These are phyloP conservation scores for Teunomyces funiuensis DNA, from an alignment of 805 yeast genomes.

Conservation along the genomic window DNA sequence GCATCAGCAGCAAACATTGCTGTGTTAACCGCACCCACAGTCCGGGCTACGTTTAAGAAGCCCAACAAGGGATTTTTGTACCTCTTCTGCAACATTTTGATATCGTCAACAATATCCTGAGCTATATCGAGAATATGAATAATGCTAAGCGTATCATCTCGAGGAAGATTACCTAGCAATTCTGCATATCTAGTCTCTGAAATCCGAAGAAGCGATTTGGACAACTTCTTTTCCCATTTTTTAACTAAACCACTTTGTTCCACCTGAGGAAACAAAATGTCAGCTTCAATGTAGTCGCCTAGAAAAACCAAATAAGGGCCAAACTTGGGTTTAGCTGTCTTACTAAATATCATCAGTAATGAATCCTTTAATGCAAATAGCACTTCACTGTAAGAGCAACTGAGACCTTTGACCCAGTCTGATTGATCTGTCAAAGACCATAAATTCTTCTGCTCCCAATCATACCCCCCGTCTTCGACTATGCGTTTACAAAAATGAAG, in stretches of 20 bases:
- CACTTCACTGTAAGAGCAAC: slow-evolving; percentile 45
- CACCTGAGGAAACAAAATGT: slow-evolving; percentile 39
- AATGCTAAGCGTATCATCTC: slow-evolving; percentile 52
- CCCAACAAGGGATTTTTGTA: slow-evolving; percentile 65
- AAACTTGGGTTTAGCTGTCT: slow-evolving; percentile 53
- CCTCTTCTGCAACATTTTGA: slow-evolving; percentile 54
- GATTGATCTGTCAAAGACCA: slow-evolving; percentile 48
- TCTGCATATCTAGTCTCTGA: slow-evolving; percentile 41
- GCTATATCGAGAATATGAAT: slow-evolving; percentile 58
- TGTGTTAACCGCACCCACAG: slow-evolving; percentile 49
- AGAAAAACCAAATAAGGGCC: slow-evolving; percentile 51
- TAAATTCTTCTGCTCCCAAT: slow-evolving; percentile 28
- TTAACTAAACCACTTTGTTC: slow-evolving; percentile 38
- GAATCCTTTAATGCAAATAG: slow-evolving; percentile 46
- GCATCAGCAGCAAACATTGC: slow-evolving; percentile 56
- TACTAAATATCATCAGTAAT: slow-evolving; percentile 42
- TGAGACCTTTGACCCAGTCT: slow-evolving; percentile 49
- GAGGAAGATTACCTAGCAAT: slow-evolving; percentile 51
- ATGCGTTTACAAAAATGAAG: slow-evolving; percentile 29
- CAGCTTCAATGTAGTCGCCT: slow-evolving; percentile 51
- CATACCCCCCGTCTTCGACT: slow-evolving; percentile 30
- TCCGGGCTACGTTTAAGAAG: slow-evolving; percentile 49
- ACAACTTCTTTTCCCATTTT: slow-evolving; percentile 45
- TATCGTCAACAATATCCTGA: slow-evolving; percentile 49
- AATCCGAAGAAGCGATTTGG: slow-evolving; percentile 33